Percentiles rank a stretch among this genome's conserved stretches.
phyloP scores from a whole-genome alignment of 2,329 filamentous ascomycete species.

The Chrysoporthe austroafricana region DNA sequence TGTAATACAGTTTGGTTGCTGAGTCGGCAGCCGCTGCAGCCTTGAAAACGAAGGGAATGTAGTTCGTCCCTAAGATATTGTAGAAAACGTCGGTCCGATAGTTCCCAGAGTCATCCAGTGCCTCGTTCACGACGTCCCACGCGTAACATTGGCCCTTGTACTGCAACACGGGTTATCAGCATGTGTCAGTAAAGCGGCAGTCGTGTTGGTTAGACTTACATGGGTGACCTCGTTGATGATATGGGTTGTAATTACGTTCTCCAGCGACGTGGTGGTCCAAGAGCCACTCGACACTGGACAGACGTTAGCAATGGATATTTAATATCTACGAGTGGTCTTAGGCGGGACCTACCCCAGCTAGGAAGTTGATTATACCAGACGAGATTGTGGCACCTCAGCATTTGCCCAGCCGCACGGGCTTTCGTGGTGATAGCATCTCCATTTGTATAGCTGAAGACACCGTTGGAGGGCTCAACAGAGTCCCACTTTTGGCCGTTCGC shows the following conservation, averaged over 20 bases:
- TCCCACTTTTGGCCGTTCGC: slow-evolving; percentile 69
- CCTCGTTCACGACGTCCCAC: slow-evolving; percentile 71
- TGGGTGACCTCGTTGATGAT: slow-evolving; percentile 61
- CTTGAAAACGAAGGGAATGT: slow-evolving; percentile 61
- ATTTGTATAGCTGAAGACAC: slow-evolving; percentile 59
- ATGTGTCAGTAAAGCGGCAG: not conserved
- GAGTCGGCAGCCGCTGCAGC: slow-evolving; percentile 58
- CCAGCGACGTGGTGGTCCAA: slow-evolving; percentile 63
- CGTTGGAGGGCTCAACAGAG: slow-evolving; percentile 60
- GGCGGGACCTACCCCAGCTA: slow-evolving; percentile 46
- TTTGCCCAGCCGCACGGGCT: slow-evolving; percentile 50
- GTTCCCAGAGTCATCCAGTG: slow-evolving; percentile 60
- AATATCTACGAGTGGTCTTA: not conserved
- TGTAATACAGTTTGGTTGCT: slow-evolving; percentile 53
- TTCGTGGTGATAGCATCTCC: slow-evolving; percentile 58
- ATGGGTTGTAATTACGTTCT: slow-evolving; percentile 57
- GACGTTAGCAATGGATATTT: not conserved
- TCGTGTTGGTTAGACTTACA: slow-evolving; percentile 34
- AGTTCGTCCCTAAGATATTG: slow-evolving; percentile 58
- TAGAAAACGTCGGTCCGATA: slow-evolving; percentile 58
- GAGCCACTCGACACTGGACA: slow-evolving; percentile 37
- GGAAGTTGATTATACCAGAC: slow-evolving; percentile 57
- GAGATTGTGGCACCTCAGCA: slow-evolving; percentile 66
- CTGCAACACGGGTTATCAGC: not conserved
- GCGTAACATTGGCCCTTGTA: slow-evolving; percentile 61